These are phyloP conservation scores for Helicostylum pulchrum DNA, from an alignment of 192 early-diverging fungal species.

Conservation along the genomic window DNA sequence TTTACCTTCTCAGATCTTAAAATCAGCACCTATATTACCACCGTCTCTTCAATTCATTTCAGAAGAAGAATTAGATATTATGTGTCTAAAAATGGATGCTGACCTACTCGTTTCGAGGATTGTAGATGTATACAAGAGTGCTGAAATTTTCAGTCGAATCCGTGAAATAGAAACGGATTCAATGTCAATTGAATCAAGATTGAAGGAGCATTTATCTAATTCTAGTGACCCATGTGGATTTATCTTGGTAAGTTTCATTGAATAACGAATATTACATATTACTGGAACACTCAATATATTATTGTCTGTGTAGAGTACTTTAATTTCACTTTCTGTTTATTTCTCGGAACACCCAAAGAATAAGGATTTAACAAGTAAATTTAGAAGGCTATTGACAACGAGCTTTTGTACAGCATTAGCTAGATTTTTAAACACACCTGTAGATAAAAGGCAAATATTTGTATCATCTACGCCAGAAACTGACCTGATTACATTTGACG, in stretches of 20 bases:
- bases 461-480: neutral
- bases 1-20: neutral
- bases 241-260: slow-evolving; percentile 18
- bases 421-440: slow-evolving; percentile 14
- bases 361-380: slow-evolving; percentile 22
- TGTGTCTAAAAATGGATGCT: slow-evolving; percentile 14
- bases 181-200: slow-evolving; percentile 10
- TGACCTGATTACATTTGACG: slow-evolving; percentile 21
- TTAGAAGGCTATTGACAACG: slow-evolving; percentile 14
- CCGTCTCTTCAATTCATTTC: slow-evolving; percentile 4
- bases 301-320: neutral
- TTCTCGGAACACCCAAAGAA: slow-evolving; percentile 12
- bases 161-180: slow-evolving; percentile 15
- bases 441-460: neutral
- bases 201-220: slow-evolving; percentile 10
- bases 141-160: slow-evolving; percentile 17
- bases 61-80: slow-evolving; percentile 8
- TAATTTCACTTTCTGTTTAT: slow-evolving; percentile 3
- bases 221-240: slow-evolving; percentile 21
- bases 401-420: slow-evolving; percentile 12
- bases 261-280: neutral
- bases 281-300: too few relatives aligned
- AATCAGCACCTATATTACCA: neutral
- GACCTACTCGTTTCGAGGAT: neutral
- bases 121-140: slow-evolving; percentile 17